Conservation (phyloP, 371 early-diverging fungal species). For the Gilbertella persicaria region DNA sequence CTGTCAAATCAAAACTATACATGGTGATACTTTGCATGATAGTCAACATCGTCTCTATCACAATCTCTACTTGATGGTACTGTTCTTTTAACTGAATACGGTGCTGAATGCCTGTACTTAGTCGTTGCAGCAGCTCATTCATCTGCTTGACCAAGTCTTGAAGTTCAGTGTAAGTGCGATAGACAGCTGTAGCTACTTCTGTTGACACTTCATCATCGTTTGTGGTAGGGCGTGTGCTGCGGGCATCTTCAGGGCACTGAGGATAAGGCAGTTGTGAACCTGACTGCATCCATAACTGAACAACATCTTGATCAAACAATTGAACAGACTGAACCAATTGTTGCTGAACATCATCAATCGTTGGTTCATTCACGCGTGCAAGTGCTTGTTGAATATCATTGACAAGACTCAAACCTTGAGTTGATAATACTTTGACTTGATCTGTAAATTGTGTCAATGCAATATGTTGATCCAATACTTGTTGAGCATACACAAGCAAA, state of each 20-base stretch:
- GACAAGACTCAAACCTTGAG: conserved; percentile 6
- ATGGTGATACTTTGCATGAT: neutral
- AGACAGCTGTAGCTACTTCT: conserved; percentile 22
- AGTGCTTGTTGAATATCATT: conserved; percentile 17
- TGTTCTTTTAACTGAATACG: conserved; percentile 11
- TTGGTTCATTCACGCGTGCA: neutral
- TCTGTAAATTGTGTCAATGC: conserved; percentile 17
- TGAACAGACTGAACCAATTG: conserved; percentile 7
- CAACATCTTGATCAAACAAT: conserved; percentile 13
- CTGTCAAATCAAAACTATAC: neutral
- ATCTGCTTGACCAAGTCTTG: conserved; percentile 22
- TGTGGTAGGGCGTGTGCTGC: conserved; percentile 31
- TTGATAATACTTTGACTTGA: conserved; percentile 2
- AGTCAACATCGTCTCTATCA: neutral
- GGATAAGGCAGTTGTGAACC: conserved; percentile 36
- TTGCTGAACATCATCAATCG: neutral
- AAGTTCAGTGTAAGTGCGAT: conserved; percentile 24
- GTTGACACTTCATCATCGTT: conserved; percentile 31
- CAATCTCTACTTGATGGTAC: neutral
- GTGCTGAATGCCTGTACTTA: neutral
- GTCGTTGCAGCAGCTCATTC: conserved; percentile 11
- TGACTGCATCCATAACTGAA: conserved; percentile 20
- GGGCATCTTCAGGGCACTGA: conserved; percentile 30
- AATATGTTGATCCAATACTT: conserved; percentile 27
- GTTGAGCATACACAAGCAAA: conserved; percentile 19